Percentiles rank a stretch among this genome's conserved stretches.
Evolutionary conservation across 768 basidiomycete genomes (phyloP).

Genomic region (Hygrocybe punicea): DNA sequence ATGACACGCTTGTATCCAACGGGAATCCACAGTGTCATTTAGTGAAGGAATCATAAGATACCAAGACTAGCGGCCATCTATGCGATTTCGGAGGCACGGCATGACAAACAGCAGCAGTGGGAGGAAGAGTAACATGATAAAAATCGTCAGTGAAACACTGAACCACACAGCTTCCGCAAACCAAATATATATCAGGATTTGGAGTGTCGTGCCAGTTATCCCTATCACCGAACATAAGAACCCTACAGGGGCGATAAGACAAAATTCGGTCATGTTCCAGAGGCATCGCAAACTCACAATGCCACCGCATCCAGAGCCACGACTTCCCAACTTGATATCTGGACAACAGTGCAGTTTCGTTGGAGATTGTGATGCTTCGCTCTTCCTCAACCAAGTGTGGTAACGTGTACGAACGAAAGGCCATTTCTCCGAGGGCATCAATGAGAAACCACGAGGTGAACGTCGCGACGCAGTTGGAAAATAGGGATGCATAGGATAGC

Average conservation of each 20-base stretch:
- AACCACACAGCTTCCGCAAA: not conserved
- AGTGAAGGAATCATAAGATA: no score
- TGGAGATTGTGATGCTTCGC: not conserved
- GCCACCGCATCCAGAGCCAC: not conserved
- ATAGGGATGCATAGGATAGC: not conserved
- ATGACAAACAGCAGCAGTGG: not conserved
- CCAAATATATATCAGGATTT: not conserved
- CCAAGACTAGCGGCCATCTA: not conserved
- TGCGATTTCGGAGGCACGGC: not conserved
- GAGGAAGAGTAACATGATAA: not conserved
- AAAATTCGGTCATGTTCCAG: not conserved
- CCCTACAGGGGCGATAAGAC: not conserved
- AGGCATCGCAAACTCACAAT: not conserved
- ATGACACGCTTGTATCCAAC: no score
- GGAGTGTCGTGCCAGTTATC: not conserved
- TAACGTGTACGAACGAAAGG: not conserved
- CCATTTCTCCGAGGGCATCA: not conserved
- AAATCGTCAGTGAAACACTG: not conserved
- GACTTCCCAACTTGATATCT: not conserved
- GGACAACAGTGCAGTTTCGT: not conserved
- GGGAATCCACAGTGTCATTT: no score
- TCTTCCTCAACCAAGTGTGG: not conserved
- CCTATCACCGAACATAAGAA: not conserved
- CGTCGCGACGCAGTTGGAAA: not conserved
- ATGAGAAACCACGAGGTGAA: not conserved